Percentiles rank a stretch among this genome's conserved stretches.
These are phyloP conservation scores for Fusarium chlamydosporum DNA, from an alignment of 2,329 filamentous ascomycete species.

Conservation along the genomic window DNA sequence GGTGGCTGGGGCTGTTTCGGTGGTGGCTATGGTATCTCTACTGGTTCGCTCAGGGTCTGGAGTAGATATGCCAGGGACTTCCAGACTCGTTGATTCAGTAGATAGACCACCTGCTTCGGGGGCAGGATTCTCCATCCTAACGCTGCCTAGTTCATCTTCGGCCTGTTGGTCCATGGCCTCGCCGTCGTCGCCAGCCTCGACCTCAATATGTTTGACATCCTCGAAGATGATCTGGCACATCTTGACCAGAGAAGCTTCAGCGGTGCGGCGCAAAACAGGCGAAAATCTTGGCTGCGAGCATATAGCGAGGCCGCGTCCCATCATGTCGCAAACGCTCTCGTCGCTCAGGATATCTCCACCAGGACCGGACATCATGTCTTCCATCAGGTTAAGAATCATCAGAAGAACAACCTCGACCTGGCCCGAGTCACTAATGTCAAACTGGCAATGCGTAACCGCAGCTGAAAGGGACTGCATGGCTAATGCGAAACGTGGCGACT, in stretches of 20 bases:
- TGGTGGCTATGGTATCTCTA: conserved; percentile 68
- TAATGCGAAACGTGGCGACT: conserved; percentile 87
- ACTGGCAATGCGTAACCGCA: conserved; percentile 96
- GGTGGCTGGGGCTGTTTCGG: conserved; percentile 50
- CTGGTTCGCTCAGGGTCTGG: conserved; percentile 54
- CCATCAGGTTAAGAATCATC: conserved; percentile 96
- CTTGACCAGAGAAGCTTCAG: conserved; percentile 96
- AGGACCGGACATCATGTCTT: conserved; percentile 95
- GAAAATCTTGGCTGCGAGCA: conserved; percentile 95
- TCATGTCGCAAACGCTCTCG: conserved; percentile 99
- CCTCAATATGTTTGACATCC: conserved; percentile 84
- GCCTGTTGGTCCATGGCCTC: conserved; percentile 76
- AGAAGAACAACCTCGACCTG: conserved; percentile 96
- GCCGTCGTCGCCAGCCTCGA: conserved; percentile 77
- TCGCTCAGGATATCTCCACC: conserved; percentile 95
- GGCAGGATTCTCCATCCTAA: conserved; percentile 78
- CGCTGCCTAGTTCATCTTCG: conserved; percentile 77
- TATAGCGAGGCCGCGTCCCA: conserved; percentile 97
- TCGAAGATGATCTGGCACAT: conserved; percentile 99
- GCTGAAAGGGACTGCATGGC: conserved; percentile 96
- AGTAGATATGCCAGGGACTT: conserved; percentile 32
- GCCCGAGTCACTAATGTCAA: conserved; percentile 94
- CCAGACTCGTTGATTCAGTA: conserved; percentile 38
- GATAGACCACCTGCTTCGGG: conserved; percentile 43
- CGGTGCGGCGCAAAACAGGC: conserved; percentile 88